These are phyloP conservation scores for Discostella stelligeroides DNA, from an alignment of 108 stramenopile species.

Conservation along the genomic window DNA sequence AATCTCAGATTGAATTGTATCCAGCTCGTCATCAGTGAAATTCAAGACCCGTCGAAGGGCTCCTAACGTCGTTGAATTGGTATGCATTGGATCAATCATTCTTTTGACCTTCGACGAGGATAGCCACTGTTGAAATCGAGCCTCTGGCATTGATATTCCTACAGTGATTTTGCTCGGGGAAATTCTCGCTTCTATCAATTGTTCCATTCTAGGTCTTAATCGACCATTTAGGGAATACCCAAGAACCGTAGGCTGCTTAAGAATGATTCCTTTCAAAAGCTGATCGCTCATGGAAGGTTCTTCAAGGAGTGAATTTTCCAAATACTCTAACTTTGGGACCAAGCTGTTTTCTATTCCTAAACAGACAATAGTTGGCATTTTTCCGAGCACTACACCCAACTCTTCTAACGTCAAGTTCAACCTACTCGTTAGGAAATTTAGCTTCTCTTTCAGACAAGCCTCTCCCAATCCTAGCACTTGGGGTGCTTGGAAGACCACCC, in stretches of 20 bases:
- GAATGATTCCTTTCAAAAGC: conserved; percentile 47
- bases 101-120: conserved; percentile 25
- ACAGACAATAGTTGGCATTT: conserved; percentile 71
- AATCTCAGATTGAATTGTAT: conserved; percentile 5
- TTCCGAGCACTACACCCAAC: conserved; percentile 57
- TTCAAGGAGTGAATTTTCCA: conserved; percentile 40
- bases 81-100: background rate
- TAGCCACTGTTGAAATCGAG: conserved; percentile 68
- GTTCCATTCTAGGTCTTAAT: conserved; percentile 70
- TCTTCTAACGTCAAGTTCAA: conserved; percentile 37
- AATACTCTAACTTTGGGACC: conserved; percentile 70
- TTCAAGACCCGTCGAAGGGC: conserved; percentile 14
- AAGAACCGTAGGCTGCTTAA: conserved; percentile 69
- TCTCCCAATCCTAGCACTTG: conserved; percentile 64
- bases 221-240: conserved; percentile 79
- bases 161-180: conserved; percentile 59
- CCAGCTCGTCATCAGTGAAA: conserved; percentile 20
- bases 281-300: conserved; percentile 14
- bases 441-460: conserved; percentile 55
- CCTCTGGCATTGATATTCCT: conserved; percentile 70
- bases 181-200: conserved; percentile 51
- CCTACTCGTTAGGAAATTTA: conserved; percentile 58
- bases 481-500: conserved; percentile 78
- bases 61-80: conserved; percentile 15
- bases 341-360: conserved; percentile 61